Base-by-base conservation (phyloP, 371 early-diverging fungal genomes). In the Mycotypha africana region DNA sequence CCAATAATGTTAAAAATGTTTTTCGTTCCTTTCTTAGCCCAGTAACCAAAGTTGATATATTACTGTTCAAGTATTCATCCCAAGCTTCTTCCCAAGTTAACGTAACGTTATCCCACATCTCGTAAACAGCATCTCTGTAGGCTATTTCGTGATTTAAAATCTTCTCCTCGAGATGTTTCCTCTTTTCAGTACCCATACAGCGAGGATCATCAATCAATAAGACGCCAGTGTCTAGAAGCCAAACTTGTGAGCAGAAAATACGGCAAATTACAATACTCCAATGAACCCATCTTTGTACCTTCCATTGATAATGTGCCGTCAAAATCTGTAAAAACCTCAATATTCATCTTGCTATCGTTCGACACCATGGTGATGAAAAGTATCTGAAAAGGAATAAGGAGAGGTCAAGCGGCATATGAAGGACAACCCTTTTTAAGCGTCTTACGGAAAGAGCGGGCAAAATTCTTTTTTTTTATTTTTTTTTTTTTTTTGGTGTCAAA, bases 21-120 rank as follows among this genome's bases (percentile, higher is more conserved):
- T n/a, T n/a, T n/a, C n/a, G n/a, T n/a, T n/a, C n/a, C n/a, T n/a
- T n/a, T n/a, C n/a, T n/a, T n/a, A n/a, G n/a, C n/a, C n/a, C n/a
- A n/a, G n/a, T n/a, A n/a, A n/a, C n/a, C n/a, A n/a, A n/a, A n/a
- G n/a, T n/a, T n/a, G n/a, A n/a, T n/a, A n/a, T 16, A 14, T 53
- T 58, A 75, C 74, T 47, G 43, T 67, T 57, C 21, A 82, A 51
- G 35, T 75, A 60, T n/a, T 70, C 70, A 10, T 44, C 38, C 54
- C 78, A 60, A 0, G 83, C 83, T 43, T 81, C 75, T 8, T 77
- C 76, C 72, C 73, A 79, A 34, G 71, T 53, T 23, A 79, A 46
- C 23, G 66, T 62, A 14, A 80, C 81, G 17, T 67, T 49, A 21
- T 58, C 60, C 79, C 80, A 81, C 78, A 78, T 75, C 42, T 64